Conservation (phyloP, 768 basidiomycete genomes). For the Multifurca ochricompacta region DNA sequence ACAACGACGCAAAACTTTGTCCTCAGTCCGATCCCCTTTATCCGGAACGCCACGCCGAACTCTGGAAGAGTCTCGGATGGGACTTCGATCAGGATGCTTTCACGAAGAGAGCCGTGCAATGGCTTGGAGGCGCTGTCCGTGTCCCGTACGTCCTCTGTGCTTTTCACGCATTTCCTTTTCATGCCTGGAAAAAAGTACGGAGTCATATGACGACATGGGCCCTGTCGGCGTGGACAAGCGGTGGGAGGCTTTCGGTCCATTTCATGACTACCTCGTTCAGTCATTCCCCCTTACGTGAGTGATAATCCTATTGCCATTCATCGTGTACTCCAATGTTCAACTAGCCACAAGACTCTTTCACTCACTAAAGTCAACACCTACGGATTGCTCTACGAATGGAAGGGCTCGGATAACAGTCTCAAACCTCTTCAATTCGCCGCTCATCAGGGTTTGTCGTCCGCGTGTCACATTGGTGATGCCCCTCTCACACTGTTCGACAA, state of each 20-base stretch:
- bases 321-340: not conserved
- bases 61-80: constrained; percentile 29
- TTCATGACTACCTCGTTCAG: constrained; percentile 35
- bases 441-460: constrained; percentile 38
- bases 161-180: not conserved
- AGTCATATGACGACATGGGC: constrained; percentile 42
- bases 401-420: constrained; percentile 39
- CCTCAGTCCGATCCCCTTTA: constrained; percentile 27
- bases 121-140: constrained; percentile 34
- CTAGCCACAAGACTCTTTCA: constrained; percentile 41
- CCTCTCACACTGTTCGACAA: not conserved
- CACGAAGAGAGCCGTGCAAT: constrained; percentile 29
- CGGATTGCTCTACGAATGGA: constrained; percentile 55
- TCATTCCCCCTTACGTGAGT: constrained; percentile 58
- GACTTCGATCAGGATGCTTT: constrained; percentile 31
- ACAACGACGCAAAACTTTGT: not conserved
- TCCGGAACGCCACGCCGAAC: constrained; percentile 26
- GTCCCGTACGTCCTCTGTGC: constrained; percentile 29
- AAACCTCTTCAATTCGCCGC: constrained; percentile 50
- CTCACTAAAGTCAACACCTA: constrained; percentile 54
- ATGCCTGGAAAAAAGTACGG: constrained; percentile 35
- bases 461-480: constrained; percentile 23
- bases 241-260: constrained; percentile 33
- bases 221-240: constrained; percentile 42
- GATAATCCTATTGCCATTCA: not conserved